These are phyloP conservation scores for Pisolithus tinctorius DNA, from an alignment of 768 basidiomycete genomes.

Conservation along the genomic window DNA sequence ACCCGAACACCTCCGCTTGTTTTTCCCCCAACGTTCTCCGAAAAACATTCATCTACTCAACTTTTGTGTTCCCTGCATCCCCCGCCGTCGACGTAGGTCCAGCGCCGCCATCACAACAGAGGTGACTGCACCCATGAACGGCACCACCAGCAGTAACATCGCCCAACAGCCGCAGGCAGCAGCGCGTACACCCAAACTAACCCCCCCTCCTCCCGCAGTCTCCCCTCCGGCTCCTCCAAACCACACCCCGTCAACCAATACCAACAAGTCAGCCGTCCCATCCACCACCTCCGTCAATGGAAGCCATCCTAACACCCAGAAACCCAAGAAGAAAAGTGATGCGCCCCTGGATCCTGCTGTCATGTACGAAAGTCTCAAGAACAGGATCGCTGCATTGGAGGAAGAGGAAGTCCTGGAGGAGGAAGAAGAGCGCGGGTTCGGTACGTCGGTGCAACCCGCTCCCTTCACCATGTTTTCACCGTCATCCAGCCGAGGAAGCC, in stretches of 20 bases:
- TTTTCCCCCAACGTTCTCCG: constrained; percentile 2
- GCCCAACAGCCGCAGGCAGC: constrained; percentile 8
- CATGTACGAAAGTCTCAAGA: constrained; percentile 87
- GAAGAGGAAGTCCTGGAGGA: constrained; percentile 84
- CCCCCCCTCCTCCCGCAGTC: constrained; percentile 54
- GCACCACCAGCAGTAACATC: constrained; percentile 31
- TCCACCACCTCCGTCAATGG: constrained; percentile 25
- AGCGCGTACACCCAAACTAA: constrained; percentile 48
- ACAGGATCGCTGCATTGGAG: constrained; percentile 81
- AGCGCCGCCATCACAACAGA: constrained; percentile 15
- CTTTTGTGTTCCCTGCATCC: constrained; percentile 21
- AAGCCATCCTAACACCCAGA: constrained; percentile 26
- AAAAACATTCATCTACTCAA: constrained; percentile 19
- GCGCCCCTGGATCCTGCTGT: constrained; percentile 71
- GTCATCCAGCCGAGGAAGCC: constrained; percentile 70
- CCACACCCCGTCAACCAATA: constrained; percentile 31
- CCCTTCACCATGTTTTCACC: constrained; percentile 7
- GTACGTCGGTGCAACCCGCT: constrained; percentile 36
- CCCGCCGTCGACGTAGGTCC: constrained; percentile 21
- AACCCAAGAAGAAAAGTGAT: constrained; percentile 66
- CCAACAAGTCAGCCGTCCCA: constrained; percentile 26
- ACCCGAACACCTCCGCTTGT: constrained; percentile 3
- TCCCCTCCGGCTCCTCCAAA: constrained; percentile 51
- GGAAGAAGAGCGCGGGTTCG: constrained; percentile 75
- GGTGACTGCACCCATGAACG: constrained; percentile 40